A percentile compares a stretch with the other conserved stretches of the same genome.
Evolutionary conservation across 371 early-diverging fungal genomes (phyloP).

Genomic region (Mortierella sp.): DNA sequence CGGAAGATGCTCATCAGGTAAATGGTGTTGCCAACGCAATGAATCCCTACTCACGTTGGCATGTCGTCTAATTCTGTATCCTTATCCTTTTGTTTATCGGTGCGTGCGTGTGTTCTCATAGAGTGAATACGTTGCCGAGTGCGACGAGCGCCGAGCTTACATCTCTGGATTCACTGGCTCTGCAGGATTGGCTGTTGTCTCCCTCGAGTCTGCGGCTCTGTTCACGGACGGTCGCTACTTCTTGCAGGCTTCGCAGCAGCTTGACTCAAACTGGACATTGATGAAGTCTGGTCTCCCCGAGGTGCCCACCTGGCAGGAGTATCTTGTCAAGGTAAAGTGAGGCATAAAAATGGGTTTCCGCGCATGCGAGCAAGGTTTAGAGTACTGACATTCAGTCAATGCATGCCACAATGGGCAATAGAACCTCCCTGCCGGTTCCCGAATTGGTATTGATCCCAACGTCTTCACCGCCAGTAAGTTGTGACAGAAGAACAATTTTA

Average conservation of each 20-base stretch:
- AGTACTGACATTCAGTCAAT: background rate
- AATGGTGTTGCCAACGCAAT: background rate
- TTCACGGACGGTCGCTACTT: conserved; percentile 99
- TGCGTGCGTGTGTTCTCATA: conserved; percentile 35
- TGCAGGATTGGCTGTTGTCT: conserved; percentile 89
- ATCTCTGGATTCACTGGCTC: conserved; percentile 99
- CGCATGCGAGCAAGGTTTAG: background rate
- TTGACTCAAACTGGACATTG: conserved; percentile 92
- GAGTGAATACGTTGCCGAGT: conserved; percentile 97
- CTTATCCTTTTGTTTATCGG: background rate
- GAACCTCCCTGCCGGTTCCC: conserved; percentile 72
- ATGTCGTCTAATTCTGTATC: background rate
- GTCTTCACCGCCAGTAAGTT: conserved; percentile 78
- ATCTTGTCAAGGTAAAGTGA: conserved; percentile 70
- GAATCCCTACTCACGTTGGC: too few species aligned
- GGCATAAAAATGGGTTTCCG: background rate
- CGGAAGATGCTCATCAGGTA: conserved; percentile 97
- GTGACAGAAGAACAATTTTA: too few species aligned
- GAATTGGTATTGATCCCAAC: conserved; percentile 90
- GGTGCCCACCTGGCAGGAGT: conserved; percentile 91
- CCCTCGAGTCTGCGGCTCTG: conserved; percentile 76
- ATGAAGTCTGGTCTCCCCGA: conserved; percentile 93
- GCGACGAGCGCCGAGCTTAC: conserved; percentile 93
- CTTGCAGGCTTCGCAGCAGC: conserved; percentile 95
- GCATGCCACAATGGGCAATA: conserved; percentile 12